These are phyloP conservation scores for Metschnikowia anglica DNA, from an alignment of 805 yeast species.

Conservation along the genomic window DNA sequence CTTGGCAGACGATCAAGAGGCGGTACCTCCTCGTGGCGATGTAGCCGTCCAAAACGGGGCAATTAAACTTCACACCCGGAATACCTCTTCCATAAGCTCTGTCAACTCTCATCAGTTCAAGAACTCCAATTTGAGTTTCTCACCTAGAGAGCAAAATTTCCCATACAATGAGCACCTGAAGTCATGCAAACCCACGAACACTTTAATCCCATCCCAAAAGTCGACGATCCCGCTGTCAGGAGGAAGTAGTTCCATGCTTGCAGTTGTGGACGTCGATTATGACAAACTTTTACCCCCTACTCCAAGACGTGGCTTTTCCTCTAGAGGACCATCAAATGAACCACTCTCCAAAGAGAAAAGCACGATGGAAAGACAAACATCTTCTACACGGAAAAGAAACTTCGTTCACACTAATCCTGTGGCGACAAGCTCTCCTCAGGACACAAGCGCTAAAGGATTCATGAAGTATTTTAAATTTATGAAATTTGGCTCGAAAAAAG, in stretches of 20 bases:
- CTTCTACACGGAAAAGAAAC: background rate
- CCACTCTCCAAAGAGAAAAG: too few species aligned
- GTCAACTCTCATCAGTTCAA: slow-evolving; percentile 5
- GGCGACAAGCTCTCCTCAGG: background rate
- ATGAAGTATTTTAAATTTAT: slow-evolving; percentile 12
- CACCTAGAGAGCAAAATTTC: slow-evolving; percentile 2
- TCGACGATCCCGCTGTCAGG: background rate
- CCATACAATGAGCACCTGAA: background rate
- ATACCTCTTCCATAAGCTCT: slow-evolving; percentile 14
- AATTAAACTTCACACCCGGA: slow-evolving; percentile 16
- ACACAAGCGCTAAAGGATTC: slow-evolving; percentile 4
- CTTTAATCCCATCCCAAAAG: background rate
- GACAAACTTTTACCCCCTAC: slow-evolving; percentile 18
- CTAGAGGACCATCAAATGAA: background rate
- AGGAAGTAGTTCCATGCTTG: slow-evolving; percentile 17
- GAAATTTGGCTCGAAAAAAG: slow-evolving; percentile 10
- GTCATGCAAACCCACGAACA: background rate
- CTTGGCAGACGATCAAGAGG: slow-evolving; percentile 18
- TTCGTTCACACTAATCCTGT: background rate
- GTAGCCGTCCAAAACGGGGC: slow-evolving; percentile 12
- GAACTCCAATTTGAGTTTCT: background rate
- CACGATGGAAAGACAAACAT: too few species aligned
- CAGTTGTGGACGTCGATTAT: slow-evolving; percentile 20
- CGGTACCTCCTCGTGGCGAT: slow-evolving; percentile 22
- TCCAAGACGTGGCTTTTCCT: slow-evolving; percentile 8